A percentile compares a stretch with the other conserved stretches of the same genome.
phyloP scores from a whole-genome alignment of 495 filamentous ascomycete genomes.

The Penicillium simplicissimum region DNA sequence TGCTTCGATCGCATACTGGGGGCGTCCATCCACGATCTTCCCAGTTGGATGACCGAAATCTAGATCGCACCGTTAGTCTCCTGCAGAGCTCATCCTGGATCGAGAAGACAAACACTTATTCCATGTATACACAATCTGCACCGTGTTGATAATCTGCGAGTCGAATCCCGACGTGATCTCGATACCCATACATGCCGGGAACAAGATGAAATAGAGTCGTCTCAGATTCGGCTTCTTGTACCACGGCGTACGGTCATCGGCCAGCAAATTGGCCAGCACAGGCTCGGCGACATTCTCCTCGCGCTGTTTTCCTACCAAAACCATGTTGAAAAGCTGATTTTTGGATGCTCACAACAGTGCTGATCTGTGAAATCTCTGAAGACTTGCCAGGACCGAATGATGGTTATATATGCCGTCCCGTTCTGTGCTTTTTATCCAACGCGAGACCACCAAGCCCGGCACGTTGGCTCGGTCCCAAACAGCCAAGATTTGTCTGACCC shows the following conservation, averaged over 20 bases:
- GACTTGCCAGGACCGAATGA: constrained; percentile 2
- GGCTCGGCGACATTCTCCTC: constrained; percentile 36
- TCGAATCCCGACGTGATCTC: constrained; percentile 75
- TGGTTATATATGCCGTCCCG: constrained; percentile 10
- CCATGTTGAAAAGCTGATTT: constrained; percentile 20
- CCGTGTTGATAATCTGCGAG: constrained; percentile 68
- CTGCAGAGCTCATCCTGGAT: constrained; percentile 6
- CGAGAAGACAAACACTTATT: constrained; percentile 47
- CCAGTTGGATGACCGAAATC: constrained; percentile 41
- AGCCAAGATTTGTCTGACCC: constrained; percentile 5
- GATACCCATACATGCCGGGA: constrained; percentile 67
- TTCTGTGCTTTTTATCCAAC: constrained; percentile 5
- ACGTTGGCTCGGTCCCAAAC: constrained; percentile 5
- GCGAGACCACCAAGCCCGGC: constrained; percentile 1
- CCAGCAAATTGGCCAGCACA: constrained; percentile 26
- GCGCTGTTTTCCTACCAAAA: constrained; percentile 30
- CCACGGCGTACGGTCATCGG: constrained; percentile 44
- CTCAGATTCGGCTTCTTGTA: constrained; percentile 65
- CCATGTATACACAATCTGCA: constrained; percentile 62
- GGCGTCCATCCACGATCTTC: constrained; percentile 17
- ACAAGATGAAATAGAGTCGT: constrained; percentile 59
- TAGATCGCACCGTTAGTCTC: constrained; percentile 11
- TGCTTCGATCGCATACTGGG: constrained; percentile 22
- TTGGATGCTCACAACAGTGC: constrained; percentile 6
- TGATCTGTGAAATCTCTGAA: constrained; percentile 12